phyloP scores from a whole-genome alignment of 108 stramenopile species.

The Schizochytrium sp. region DNA sequence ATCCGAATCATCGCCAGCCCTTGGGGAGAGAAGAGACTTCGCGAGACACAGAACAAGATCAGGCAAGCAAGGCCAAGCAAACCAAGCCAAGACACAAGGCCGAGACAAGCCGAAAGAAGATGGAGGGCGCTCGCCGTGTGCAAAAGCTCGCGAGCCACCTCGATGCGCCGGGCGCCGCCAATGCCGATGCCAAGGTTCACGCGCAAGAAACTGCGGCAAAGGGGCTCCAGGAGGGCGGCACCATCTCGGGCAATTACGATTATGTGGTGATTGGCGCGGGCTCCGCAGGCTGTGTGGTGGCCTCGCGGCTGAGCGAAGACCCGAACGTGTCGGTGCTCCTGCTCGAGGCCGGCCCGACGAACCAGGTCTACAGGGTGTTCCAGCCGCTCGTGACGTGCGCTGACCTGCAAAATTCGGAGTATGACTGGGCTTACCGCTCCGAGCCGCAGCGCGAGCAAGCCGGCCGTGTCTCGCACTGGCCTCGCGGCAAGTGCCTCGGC shows the following conservation, averaged over 20 bases:
- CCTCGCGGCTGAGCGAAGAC: constrained; percentile 44
- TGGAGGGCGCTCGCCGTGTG: background rate
- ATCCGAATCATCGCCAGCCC: too few relatives aligned
- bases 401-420: background rate
- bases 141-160: background rate
- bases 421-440: background rate
- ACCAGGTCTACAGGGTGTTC: background rate
- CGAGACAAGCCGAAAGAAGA: too few relatives aligned
- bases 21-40: too few relatives aligned
- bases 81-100: too few relatives aligned
- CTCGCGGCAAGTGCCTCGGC: constrained; percentile 46
- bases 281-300: constrained; percentile 61
- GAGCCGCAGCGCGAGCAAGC: background rate
- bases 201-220: background rate
- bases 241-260: constrained; percentile 33
- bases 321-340: constrained; percentile 30
- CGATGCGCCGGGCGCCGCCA: background rate
- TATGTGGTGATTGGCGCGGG: constrained; percentile 73
- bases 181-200: background rate
- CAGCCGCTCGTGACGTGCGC: background rate
- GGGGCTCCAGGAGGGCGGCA: background rate
- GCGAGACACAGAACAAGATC: too few relatives aligned
- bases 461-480: constrained; percentile 25
- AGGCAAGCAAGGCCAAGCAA: too few relatives aligned
- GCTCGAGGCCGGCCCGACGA: constrained; percentile 36